Evolutionary conservation across 1,139 yeast species (phyloP).

Genomic region (Geotrichum klebahnii): DNA sequence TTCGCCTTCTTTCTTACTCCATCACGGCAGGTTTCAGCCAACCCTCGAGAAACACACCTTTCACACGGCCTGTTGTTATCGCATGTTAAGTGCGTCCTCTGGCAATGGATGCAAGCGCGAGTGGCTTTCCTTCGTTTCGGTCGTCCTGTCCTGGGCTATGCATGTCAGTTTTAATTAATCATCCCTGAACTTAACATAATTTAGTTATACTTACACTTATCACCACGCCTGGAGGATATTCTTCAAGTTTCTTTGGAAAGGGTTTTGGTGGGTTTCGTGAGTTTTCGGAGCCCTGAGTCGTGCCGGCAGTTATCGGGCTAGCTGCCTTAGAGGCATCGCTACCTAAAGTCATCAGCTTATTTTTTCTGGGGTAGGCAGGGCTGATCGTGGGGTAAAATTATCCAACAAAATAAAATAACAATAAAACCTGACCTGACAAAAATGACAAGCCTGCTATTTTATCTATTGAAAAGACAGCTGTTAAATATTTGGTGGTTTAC

Average conservation of each 20-base stretch:
- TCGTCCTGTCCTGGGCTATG: conserved; percentile 24
- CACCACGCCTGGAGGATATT: conserved; percentile 25
- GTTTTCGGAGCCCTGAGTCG: neutral
- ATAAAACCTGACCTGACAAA: too few relatives aligned
- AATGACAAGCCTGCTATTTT: too few relatives aligned
- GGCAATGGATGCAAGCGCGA: conserved; percentile 89
- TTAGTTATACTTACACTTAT: conserved; percentile 24
- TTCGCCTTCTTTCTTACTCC: conserved; percentile 85
- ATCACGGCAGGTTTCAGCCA: conserved; percentile 70
- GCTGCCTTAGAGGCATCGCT: conserved; percentile 6
- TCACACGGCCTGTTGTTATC: conserved; percentile 76
- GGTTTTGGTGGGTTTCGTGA: conserved; percentile 8
- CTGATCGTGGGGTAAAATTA: neutral
- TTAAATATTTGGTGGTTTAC: too few relatives aligned
- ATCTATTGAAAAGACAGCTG: too few relatives aligned
- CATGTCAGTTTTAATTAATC: neutral
- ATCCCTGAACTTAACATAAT: neutral
- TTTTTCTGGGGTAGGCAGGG: too few relatives aligned
- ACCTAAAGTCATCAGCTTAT: conserved; percentile 4
- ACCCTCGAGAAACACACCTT: conserved; percentile 67
- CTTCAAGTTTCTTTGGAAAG: conserved; percentile 19
- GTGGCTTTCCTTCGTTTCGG: conserved; percentile 56
- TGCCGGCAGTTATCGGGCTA: neutral
- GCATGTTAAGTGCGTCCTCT: conserved; percentile 85
- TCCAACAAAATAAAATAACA: neutral